Evolutionary conservation across 1,139 yeast species (phyloP).

Genomic region (Kodamaea fungicola): DNA sequence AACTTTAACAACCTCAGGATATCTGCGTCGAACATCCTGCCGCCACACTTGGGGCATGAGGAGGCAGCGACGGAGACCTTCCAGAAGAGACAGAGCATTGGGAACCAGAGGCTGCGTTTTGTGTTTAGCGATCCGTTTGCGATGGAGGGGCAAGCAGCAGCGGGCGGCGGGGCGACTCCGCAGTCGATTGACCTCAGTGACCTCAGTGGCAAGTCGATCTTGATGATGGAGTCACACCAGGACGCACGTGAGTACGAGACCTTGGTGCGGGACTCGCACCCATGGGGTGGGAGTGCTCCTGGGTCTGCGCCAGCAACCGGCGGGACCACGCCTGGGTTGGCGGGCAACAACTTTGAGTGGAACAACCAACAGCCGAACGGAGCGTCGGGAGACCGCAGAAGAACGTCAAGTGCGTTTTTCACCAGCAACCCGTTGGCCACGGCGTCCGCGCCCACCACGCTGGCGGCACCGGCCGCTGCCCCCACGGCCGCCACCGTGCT

Average conservation of each 20-base stretch:
- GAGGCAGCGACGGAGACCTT: slow-evolving; percentile 16
- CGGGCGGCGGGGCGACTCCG: neutral
- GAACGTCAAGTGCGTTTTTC: slow-evolving; percentile 35
- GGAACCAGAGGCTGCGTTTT: slow-evolving; percentile 63
- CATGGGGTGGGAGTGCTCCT: slow-evolving; percentile 27
- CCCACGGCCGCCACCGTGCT: slow-evolving; percentile 4
- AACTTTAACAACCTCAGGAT: slow-evolving; percentile 27
- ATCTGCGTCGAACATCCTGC: slow-evolving; percentile 27
- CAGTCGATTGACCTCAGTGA: slow-evolving; percentile 30
- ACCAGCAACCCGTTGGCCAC: slow-evolving; percentile 8
- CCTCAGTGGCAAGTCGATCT: slow-evolving; percentile 50
- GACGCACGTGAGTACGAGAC: slow-evolving; percentile 52
- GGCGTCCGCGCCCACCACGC: neutral
- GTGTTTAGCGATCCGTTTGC: slow-evolving; percentile 66
- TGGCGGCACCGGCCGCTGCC: slow-evolving; percentile 1
- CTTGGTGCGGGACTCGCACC: slow-evolving; percentile 40
- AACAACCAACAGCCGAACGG: slow-evolving; percentile 2
- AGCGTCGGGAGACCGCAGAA: slow-evolving; percentile 20
- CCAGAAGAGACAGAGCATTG: slow-evolving; percentile 51
- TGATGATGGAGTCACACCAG: slow-evolving; percentile 54
- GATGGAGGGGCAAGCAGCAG: slow-evolving; percentile 11
- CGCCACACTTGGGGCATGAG: slow-evolving; percentile 22
- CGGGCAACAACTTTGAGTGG: slow-evolving; percentile 15
- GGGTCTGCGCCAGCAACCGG: slow-evolving; percentile 1
- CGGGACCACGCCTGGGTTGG: slow-evolving; percentile 29